Base-by-base conservation (phyloP, 108 stramenopile species). In the Cyclostephanos tholiformis region DNA sequence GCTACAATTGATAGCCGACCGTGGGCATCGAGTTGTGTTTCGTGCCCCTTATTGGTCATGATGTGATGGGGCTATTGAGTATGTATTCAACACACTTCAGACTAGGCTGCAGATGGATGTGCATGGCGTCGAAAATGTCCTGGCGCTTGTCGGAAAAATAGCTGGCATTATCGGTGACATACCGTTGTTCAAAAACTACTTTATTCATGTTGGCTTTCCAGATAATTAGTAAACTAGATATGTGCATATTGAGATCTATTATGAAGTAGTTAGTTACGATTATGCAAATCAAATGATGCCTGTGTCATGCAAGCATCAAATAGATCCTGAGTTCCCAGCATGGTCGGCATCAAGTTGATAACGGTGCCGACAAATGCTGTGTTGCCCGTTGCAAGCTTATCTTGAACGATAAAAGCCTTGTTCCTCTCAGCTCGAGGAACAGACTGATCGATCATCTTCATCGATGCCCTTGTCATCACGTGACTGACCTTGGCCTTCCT, bases 81-180 rank as follows among this genome's bases (percentile, higher is more conserved):
- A 68, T 69, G 53, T 58, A 5, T 69, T 69, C 53, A 69, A 69
- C 55, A 69, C 68, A 38, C 26, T 69, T 20, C 68, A 69, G 29
- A 27, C 46, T 6, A 16, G 43, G 3, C 49, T 66, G 13, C 25
- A 29, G 9, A 29, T 13, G 10, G 57, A 58, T 17, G 11, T 29
- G 9, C 3, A 25, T 26, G 57, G 57, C 11, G 29, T 58, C 4
- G 11, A 58, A 10, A 29, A 58, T 29, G 57, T 29, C 12, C 11
- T 17, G 7, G 27, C 25, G 9, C 27, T 58, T 7, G 27, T 7
- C 27, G 13, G 25, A 6, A 58, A 58, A 29, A 58, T 58, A 20
- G 29, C 6, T 23, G 4, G 4, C 16, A 58, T 58, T 29, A 58
- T 58, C 27, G 27, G 27, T 11, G 6, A 27, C 6, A 29, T 29